Base-by-base conservation (phyloP, 306 rosid genomes). In the Quercus engelmannii region DNA sequence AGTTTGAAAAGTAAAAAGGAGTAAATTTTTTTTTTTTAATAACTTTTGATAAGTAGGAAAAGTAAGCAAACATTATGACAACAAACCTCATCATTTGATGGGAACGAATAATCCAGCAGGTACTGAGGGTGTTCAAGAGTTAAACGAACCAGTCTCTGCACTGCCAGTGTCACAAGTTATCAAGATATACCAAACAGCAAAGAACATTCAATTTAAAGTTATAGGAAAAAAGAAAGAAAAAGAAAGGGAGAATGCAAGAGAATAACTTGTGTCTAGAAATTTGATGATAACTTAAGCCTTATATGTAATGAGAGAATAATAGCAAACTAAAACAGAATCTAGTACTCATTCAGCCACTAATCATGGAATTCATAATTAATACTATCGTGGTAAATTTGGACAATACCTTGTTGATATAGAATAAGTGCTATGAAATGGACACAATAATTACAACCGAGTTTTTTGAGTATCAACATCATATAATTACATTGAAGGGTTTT, bases 41-140 rank as follows among this genome's bases (percentile, higher is more conserved):
- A 46, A 46, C 4, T 5, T 63, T 15, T 2, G 9, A 28, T 26
- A 28, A 63, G 18, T 14, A 63, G 35, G 35, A 35, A 35, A 31
- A 19, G 30, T 12, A 62, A 57, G 41, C 69, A 70, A 49, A 70
- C 71, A 51, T 35, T 8, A 21, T 30, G 31, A 30, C 33, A 79
- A 19, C 82, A 75, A 82, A 95, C 99, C 97, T 90, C 87, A 20
- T 85, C 89, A 80, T 77, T 28, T 6, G 90, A 88, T 19, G 85
- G 77, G 76, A 91, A 83, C 17, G 91, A 76, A 81, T 95, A 95
- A 78, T 90, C 94, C 75, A 78, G 26, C 5, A 91, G 84, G 80
- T 90, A 95, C 52, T 71, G 81, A 11, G 92, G 97, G 86, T 95
- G 94, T 77, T 87, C 91, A 69, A 95, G 88, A 72, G 99, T 93